Conservation (phyloP, 805 yeast genomes). For the Myxozyma melibiosi region DNA sequence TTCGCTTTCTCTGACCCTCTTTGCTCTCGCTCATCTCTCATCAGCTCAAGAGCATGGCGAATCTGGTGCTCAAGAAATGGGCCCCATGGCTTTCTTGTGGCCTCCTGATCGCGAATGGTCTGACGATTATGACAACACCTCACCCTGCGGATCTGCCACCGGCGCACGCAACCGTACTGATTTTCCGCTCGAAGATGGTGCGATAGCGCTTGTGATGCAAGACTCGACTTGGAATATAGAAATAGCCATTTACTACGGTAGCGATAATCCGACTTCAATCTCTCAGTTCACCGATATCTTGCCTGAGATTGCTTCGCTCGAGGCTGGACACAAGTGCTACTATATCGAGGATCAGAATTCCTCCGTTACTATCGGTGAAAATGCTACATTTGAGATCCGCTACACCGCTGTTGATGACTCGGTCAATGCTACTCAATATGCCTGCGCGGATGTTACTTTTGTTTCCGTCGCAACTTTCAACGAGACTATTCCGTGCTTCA, state of each 20-base stretch:
- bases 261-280: constrained; percentile 45
- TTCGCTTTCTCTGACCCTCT: neutral
- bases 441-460: constrained; percentile 51
- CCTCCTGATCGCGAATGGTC: constrained; percentile 52
- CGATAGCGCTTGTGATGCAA: constrained; percentile 51
- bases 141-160: constrained; percentile 52
- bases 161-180: constrained; percentile 46
- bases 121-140: constrained; percentile 49
- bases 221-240: constrained; percentile 47
- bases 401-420: constrained; percentile 48
- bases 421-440: constrained; percentile 48
- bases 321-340: constrained; percentile 53
- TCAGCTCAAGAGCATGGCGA: constrained; percentile 42
- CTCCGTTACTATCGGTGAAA: constrained; percentile 44
- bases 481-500: constrained; percentile 30
- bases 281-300: constrained; percentile 46
- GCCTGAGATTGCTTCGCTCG: constrained; percentile 26
- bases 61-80: constrained; percentile 45
- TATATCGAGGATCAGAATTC: constrained; percentile 50
- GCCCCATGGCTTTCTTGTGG: constrained; percentile 47
- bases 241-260: constrained; percentile 47
- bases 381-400: constrained; percentile 51
- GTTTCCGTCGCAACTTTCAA: constrained; percentile 36
- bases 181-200: constrained; percentile 53
- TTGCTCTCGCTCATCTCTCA: neutral